Evolutionary conservation across 2,329 filamentous ascomycete species (phyloP).

Genomic region (Amauroascus niger): DNA sequence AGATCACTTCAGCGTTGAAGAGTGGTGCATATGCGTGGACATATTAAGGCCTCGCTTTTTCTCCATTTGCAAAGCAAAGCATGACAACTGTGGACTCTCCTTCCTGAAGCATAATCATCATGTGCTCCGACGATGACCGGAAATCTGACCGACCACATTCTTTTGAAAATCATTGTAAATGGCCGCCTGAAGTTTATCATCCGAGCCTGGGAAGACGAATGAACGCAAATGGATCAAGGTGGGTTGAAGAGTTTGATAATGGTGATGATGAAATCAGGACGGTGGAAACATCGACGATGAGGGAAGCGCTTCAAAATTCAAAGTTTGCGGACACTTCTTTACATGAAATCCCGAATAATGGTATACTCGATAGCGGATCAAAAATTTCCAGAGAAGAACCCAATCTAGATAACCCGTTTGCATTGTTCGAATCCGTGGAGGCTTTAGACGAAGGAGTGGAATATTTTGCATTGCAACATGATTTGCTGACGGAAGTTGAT

Average conservation of each 20-base stretch:
- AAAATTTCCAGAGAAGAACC: background rate
- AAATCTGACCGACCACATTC: background rate
- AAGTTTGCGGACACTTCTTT: background rate
- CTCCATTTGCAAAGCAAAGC: background rate
- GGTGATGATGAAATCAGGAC: background rate
- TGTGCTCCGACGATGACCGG: background rate
- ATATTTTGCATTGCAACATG: slow-evolving; percentile 3
- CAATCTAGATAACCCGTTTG: slow-evolving; percentile 11
- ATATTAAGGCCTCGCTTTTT: background rate
- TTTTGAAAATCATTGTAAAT: background rate
- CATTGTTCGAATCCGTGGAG: slow-evolving; percentile 3
- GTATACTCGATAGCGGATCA: background rate
- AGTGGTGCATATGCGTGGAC: background rate
- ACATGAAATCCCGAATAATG: background rate
- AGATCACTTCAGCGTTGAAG: background rate
- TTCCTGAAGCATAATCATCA: background rate
- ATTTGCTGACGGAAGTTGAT: background rate
- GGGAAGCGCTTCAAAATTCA: background rate
- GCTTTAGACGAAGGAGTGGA: slow-evolving; percentile 6
- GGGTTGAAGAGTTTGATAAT: slow-evolving; percentile 1
- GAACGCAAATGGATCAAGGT: background rate
- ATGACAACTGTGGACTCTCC: background rate
- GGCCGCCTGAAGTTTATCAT: background rate
- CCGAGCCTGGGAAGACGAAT: background rate
- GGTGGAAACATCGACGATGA: background rate